phyloP scores from a whole-genome alignment of 306 rosid species.

The Fragaria ananassa region DNA sequence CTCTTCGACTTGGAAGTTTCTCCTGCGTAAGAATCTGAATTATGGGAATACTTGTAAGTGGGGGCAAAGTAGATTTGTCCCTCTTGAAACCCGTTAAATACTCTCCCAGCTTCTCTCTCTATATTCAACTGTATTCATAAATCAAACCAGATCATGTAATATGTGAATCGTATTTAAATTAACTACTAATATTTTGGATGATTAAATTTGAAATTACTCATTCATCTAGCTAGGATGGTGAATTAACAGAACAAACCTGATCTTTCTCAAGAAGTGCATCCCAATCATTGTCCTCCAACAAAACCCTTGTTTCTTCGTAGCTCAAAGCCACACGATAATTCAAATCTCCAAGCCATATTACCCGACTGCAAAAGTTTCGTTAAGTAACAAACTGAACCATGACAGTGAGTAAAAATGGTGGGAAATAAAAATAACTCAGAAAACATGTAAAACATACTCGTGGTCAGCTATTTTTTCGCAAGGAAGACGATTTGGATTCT shows the following conservation, averaged over 20 bases:
- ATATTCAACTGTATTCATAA: constrained; percentile 54
- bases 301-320: constrained; percentile 65
- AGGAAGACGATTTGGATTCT: constrained; percentile 49
- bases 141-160: neutral
- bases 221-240: neutral
- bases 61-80: constrained; percentile 73
- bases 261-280: constrained; percentile 69
- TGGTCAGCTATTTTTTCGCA: constrained; percentile 77
- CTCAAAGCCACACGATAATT: constrained; percentile 81
- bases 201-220: neutral
- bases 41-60: constrained; percentile 76
- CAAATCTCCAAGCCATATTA: constrained; percentile 94
- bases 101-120: constrained; percentile 78
- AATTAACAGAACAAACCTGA: constrained; percentile 46
- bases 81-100: constrained; percentile 63
- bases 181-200: neutral
- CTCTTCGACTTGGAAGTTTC: constrained; percentile 76
- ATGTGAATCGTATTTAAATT: neutral
- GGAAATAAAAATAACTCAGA: neutral
- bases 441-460: constrained; percentile 41
- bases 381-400: neutral
- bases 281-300: constrained; percentile 84
- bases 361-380: constrained; percentile 47
- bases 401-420: too few relatives aligned
- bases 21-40: constrained; percentile 83